These are phyloP conservation scores for Cyclospora cayetanensis DNA, from an alignment of 169 alveolate genomes.

Conservation along the genomic window DNA sequence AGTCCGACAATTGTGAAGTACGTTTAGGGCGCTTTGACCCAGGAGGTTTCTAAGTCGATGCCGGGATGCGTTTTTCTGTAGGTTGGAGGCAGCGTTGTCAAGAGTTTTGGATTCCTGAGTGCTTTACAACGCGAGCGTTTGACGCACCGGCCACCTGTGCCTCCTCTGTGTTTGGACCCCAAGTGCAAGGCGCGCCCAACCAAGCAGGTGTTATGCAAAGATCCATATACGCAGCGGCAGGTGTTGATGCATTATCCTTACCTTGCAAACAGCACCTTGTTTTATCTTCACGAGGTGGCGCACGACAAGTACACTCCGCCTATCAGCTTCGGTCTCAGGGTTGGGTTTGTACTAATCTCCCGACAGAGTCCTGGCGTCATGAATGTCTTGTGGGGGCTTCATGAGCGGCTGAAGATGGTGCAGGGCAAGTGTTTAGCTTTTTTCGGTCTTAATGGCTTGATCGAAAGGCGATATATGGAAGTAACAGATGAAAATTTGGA, in stretches of 20 bases:
- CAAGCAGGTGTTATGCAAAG: slow-evolving; percentile 82
- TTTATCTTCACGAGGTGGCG: slow-evolving; percentile 67
- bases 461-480: slow-evolving; percentile 56
- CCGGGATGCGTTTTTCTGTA: not conserved
- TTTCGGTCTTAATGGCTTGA: slow-evolving; percentile 71
- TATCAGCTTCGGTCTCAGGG: slow-evolving; percentile 72
- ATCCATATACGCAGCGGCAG: slow-evolving; percentile 90
- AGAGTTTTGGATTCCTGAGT: slow-evolving; percentile 55
- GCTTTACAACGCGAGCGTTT: slow-evolving; percentile 65
- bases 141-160: slow-evolving; percentile 60
- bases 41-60: not conserved
- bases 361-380: slow-evolving; percentile 98
- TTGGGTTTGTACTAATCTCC: slow-evolving; percentile 95
- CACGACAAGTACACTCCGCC: slow-evolving; percentile 72
- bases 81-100: slow-evolving; percentile 58
- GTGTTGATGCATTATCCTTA: slow-evolving; percentile 88
- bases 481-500: slow-evolving; percentile 83
- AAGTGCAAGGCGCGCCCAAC: slow-evolving; percentile 74
- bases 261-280: slow-evolving; percentile 72
- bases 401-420: slow-evolving; percentile 73
- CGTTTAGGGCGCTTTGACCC: not conserved
- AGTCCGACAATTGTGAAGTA: too few species aligned
- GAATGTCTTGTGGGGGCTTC: slow-evolving; percentile 96
- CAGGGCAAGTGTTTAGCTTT: slow-evolving; percentile 74
- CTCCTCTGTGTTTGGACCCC: slow-evolving; percentile 66